Conservation (phyloP, 441 rosid species). For the Eutrema salsugineum region DNA sequence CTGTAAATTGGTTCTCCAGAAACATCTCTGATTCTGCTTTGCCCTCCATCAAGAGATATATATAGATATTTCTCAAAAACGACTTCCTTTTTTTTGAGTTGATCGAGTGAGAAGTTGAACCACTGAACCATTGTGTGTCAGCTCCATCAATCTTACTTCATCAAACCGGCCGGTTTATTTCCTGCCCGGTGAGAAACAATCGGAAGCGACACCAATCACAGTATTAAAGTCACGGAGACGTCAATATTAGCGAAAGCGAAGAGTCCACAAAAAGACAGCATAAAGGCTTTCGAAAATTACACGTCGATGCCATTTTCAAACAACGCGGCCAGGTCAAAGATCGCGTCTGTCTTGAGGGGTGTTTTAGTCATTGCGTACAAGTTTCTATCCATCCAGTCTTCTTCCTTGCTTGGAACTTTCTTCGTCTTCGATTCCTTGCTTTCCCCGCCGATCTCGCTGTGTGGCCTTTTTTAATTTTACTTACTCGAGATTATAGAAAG, state of each 20-base stretch:
- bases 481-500: not conserved
- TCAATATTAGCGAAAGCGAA: constrained; percentile 4
- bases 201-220: not conserved
- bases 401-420: constrained; percentile 27
- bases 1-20: not conserved
- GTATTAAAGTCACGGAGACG: constrained; percentile 7
- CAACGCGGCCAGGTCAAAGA: constrained; percentile 27
- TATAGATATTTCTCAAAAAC: no score
- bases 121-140: not conserved
- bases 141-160: not conserved
- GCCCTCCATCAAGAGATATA: not conserved
- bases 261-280: constrained; percentile 15
- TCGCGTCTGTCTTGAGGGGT: constrained; percentile 15
- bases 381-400: constrained; percentile 19
- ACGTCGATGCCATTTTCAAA: constrained; percentile 25
- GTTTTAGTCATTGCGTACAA: not conserved
- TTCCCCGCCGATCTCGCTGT: constrained; percentile 12
- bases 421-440: constrained; percentile 12
- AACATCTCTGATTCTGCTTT: not conserved
- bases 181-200: constrained; percentile 9
- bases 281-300: not conserved
- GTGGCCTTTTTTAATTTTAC: not conserved
- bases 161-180: constrained; percentile 6
- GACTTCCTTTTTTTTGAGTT: not conserved
- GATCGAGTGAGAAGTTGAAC: not conserved